Evolutionary conservation across 495 filamentous ascomycete genomes (phyloP).

Genomic region (Corynascus novoguineensis): DNA sequence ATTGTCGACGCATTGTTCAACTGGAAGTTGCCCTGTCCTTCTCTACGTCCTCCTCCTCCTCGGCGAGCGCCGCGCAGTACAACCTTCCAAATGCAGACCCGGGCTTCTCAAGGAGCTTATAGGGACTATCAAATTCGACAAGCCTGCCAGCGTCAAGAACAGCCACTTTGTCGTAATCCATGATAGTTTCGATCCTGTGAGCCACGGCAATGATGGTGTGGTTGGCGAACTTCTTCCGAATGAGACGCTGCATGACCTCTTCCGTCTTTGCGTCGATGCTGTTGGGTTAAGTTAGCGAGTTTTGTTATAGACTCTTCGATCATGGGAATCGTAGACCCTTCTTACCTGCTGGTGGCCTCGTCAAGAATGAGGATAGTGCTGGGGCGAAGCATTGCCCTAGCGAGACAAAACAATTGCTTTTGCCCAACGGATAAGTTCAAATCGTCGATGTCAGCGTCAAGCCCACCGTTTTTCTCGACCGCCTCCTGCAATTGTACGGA

Average conservation of each 20-base stretch:
- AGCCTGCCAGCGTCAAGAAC: conserved; percentile 33
- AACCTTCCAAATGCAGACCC: conserved; percentile 13
- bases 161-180: conserved; percentile 38
- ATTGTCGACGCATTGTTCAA: no score
- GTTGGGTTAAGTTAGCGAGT: neutral
- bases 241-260: conserved; percentile 26
- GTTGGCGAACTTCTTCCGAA: conserved; percentile 30
- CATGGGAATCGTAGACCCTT: neutral
- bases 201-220: conserved; percentile 43
- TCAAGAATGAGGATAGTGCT: conserved; percentile 28
- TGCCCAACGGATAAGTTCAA: conserved; percentile 43
- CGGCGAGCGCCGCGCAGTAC: conserved; percentile 12
- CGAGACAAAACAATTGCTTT: conserved; percentile 57
- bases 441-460: conserved; percentile 37
- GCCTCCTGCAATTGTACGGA: conserved; percentile 37
- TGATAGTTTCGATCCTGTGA: conserved; percentile 39
- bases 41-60: conserved; percentile 6
- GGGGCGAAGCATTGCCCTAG: conserved; percentile 49
- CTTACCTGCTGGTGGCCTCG: conserved; percentile 29
- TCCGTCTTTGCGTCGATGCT: conserved; percentile 30
- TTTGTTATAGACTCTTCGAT: neutral
- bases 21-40: neutral
- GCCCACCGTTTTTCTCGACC: conserved; percentile 36
- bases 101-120: conserved; percentile 28
- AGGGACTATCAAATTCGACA: conserved; percentile 35